Evolutionary conservation across 768 basidiomycete species (phyloP), one percentile per base, ranked within the genome.

Genomic region (Crucibulum laeve): DNA sequence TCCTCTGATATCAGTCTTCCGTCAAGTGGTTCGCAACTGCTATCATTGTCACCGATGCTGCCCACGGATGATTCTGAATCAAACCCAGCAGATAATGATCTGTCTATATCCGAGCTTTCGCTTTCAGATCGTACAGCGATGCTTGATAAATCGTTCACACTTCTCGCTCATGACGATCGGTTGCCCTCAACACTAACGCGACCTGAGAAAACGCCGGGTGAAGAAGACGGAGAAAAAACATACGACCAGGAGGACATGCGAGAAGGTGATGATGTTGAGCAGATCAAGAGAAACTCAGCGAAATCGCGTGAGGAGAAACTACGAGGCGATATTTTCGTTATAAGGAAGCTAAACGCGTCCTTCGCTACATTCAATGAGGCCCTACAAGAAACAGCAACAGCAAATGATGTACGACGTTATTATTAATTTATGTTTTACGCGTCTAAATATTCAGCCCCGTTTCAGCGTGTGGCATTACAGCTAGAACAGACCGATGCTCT

Each of bases 291-390:
- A 25, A 10, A 34, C 25, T 11, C 46, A 5, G 23, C 43, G 26
- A 69, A 62, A 47, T 53, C 67, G 38, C 70, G 80, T 35, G 85
- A 90, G 54, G 88, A 89, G 45, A 87, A 82, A 57, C 64, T 91
- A 25, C 82, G 82, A 49, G 79, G 76, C 52, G 88, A 91, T 61
- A 56, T 87, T 10, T 80, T 84, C 56, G 71, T 87, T 45, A 65
- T 91, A 51, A 80, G 69, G 58, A 87, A 87, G 57, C 60, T 91
- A 14, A 91, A 91, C 53, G 62, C 78, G 10, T 73, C 84, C 4
- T 84, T 91, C 49, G 74, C 81, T 11, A 53, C 71, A 36, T 84
- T 85, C 54, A 82, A 81, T 47, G 81, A 86, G 21, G 83, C 85
- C 6, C 61, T 91, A 45, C 67, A 68, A 24, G 77, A 77, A 42